Evolutionary conservation across 2,329 filamentous ascomycete species (phyloP).

Genomic region (Knufia petricola): DNA sequence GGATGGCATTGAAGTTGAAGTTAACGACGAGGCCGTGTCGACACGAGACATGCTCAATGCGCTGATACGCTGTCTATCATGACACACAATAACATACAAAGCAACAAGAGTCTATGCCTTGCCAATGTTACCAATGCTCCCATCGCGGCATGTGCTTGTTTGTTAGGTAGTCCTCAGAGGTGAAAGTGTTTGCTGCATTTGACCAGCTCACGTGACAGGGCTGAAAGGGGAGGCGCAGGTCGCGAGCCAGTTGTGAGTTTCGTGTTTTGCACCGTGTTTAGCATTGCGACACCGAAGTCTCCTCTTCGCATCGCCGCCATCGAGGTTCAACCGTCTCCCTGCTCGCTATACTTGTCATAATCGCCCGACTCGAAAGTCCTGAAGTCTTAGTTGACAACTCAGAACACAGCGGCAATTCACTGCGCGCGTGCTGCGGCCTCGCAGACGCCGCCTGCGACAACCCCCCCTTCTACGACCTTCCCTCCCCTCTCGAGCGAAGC

Average conservation of each 20-base stretch:
- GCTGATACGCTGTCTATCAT: slow-evolving; percentile 40
- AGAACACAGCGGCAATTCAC: slow-evolving; percentile 13
- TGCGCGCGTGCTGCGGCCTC: background rate
- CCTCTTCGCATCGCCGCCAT: background rate
- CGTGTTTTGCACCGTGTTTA: background rate
- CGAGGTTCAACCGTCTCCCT: background rate
- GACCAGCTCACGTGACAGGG: too few relatives aligned
- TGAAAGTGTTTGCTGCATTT: background rate
- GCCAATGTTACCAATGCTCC: too few relatives aligned
- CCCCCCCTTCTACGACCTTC: background rate
- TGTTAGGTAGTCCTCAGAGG: background rate
- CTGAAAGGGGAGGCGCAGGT: too few relatives aligned
- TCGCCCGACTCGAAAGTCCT: slow-evolving; percentile 11
- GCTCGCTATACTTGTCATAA: background rate
- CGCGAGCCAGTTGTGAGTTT: background rate
- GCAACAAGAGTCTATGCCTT: too few relatives aligned
- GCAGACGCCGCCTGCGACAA: background rate
- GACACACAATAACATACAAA: background rate
- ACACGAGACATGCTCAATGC: slow-evolving; percentile 58
- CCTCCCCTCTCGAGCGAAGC: background rate
- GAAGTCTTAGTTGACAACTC: slow-evolving; percentile 21
- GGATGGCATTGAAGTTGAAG: slow-evolving; percentile 46
- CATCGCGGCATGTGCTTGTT: too few relatives aligned
- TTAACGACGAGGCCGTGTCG: slow-evolving; percentile 43
- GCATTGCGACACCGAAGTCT: background rate